Percentiles rank a stretch among this genome's conserved stretches.
Evolutionary conservation across 148 eudicot genomes (phyloP).

Genomic region (Rhododendron henanense): DNA sequence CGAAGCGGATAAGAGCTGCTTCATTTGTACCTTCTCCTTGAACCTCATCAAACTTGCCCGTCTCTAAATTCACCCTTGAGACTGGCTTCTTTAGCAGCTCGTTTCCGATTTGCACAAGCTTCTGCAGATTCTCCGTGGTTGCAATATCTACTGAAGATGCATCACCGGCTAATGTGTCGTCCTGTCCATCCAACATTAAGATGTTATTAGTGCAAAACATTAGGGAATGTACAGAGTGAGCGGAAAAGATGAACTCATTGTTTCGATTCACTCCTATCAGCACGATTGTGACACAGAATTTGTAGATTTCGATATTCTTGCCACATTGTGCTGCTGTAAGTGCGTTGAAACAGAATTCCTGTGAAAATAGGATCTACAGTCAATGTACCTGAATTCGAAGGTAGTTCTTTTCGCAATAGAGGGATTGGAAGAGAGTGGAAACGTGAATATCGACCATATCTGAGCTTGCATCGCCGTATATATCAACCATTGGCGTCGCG

Average conservation of each 20-base stretch:
- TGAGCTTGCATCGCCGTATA: constrained; percentile 26
- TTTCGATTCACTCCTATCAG: not conserved
- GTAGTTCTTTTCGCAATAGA: constrained; percentile 21
- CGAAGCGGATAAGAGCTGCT: constrained; percentile 48
- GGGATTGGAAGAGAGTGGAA: constrained; percentile 26
- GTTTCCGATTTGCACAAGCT: constrained; percentile 48
- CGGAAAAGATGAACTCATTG: not conserved
- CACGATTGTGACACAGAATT: not conserved
- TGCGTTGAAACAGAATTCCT: no score
- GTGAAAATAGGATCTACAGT: not conserved
- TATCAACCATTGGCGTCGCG: constrained; percentile 24
- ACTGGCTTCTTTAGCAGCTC: constrained; percentile 43
- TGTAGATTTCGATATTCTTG: not conserved
- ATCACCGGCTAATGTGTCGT: constrained; percentile 45
- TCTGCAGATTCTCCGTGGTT: constrained; percentile 47
- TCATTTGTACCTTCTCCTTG: constrained; percentile 48
- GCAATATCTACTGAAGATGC: constrained; percentile 50
- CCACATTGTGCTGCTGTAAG: not conserved
- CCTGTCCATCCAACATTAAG: constrained; percentile 25
- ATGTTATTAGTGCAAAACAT: no score
- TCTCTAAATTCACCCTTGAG: constrained; percentile 47
- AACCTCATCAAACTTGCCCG: constrained; percentile 38
- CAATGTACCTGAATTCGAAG: constrained; percentile 37
- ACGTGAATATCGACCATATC: constrained; percentile 43
- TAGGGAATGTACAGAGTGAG: no score